Conservation (phyloP, 371 early-diverging fungal species). For the Fennellomyces sp. region DNA sequence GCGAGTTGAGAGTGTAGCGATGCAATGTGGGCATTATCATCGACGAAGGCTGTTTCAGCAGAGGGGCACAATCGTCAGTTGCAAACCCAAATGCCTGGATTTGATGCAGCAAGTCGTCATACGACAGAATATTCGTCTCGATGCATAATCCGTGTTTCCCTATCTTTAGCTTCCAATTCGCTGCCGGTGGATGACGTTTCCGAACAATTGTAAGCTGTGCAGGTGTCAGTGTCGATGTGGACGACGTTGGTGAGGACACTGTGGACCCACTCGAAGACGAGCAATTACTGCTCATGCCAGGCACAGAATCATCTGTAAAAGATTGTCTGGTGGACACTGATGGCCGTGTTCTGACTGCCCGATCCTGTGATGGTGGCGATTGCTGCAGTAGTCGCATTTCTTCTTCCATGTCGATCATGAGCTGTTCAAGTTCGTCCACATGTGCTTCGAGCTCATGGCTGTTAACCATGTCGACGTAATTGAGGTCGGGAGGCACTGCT, state of each 20-base stretch:
- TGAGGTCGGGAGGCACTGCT: conserved; percentile 8
- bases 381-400: conserved; percentile 12
- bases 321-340: background rate
- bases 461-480: conserved; percentile 10
- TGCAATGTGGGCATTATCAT: background rate
- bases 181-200: background rate
- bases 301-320: background rate
- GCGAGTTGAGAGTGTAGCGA: conserved; percentile 3
- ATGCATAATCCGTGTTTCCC: conserved; percentile 17
- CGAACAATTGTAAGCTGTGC: background rate
- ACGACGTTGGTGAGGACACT: background rate
- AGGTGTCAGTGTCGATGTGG: background rate
- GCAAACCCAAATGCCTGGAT: conserved; percentile 3
- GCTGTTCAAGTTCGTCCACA: conserved; percentile 11
- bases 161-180: conserved; percentile 17
- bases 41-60: conserved; percentile 7
- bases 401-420: conserved; percentile 10
- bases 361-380: background rate
- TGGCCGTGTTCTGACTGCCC: background rate
- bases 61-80: background rate
- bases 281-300: background rate
- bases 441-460: conserved; percentile 9
- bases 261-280: background rate
- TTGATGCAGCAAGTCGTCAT: conserved; percentile 18
- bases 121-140: conserved; percentile 24